Evolutionary conservation across 176 grass and related monocot genomes (phyloP), one percentile per base, ranked within the genome.

Genomic region (Zizania latifolia): DNA sequence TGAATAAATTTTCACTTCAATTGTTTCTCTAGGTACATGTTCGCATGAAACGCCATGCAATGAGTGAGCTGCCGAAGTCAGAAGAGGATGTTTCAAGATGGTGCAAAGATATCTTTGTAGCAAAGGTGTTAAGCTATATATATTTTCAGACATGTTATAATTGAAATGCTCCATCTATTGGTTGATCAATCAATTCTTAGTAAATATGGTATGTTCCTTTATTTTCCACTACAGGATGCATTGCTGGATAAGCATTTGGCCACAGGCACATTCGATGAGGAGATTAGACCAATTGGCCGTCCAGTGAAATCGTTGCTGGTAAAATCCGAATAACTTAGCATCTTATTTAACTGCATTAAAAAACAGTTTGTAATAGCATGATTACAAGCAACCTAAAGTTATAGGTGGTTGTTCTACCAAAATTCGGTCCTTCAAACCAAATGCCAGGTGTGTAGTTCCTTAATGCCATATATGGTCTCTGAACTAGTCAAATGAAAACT

Each of bases 301-400:
- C 95, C 95, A 9, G 32, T 92, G 26, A 98, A 94, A 81, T 94
- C 91, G 39, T 90, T 98, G 71, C 36, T 98, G 91, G 95, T 98
- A 94, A 87, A 58, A 82, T 28, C 5, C 16, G 11, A 39, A 46
- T 62, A 23, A 12, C 31, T 0, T 41, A 12, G 3, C 28, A 44
- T 64, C 6, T 16, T 23, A 65, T 34, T 58, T 57, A 41, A 29
- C 11, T 23, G 19, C 62, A 53, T n/a, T 63, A 29, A 23, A 54
- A 43, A 14, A 72, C 48, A 66, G 10, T 58, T 9, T 68, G 26
- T 34, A 58, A 15, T 58, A 28, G 4, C 16, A 67, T 36, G 13
- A 13, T 40, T 43, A 54, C 17, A 43, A 9, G 13, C 31, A 65
- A 16, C 32, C 23, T 65, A 28, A 58, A n/a, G n/a, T n/a, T n/a